A percentile compares a stretch with the other conserved stretches of the same genome.
Evolutionary conservation across 495 filamentous ascomycete genomes (phyloP).

Genomic region (Parmelia sp.): DNA sequence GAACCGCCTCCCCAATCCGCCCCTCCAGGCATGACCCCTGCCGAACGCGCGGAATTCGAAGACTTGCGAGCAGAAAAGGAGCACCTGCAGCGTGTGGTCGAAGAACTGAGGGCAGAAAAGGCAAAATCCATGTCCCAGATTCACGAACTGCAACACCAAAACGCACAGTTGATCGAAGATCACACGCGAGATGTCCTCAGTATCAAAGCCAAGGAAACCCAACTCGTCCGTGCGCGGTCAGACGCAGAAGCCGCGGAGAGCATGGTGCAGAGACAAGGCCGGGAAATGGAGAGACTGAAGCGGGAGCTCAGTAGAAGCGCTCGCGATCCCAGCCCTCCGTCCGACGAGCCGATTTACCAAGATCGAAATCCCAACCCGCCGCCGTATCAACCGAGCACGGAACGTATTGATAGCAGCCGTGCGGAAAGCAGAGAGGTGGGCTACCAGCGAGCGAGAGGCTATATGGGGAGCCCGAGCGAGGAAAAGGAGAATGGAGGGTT

Average conservation of each 20-base stretch:
- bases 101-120: slow-evolving; percentile 71
- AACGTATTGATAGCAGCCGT: slow-evolving; percentile 13
- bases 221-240: slow-evolving; percentile 81
- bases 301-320: slow-evolving; percentile 49
- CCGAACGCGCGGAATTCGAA: slow-evolving; percentile 83
- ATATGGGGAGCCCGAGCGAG: slow-evolving; percentile 66
- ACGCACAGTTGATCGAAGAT: slow-evolving; percentile 94
- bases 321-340: slow-evolving; percentile 19
- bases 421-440: slow-evolving; percentile 16
- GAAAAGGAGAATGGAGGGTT: slow-evolving; percentile 69
- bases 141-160: slow-evolving; percentile 86
- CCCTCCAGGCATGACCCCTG: slow-evolving; percentile 53
- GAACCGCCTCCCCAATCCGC: slow-evolving; percentile 31
- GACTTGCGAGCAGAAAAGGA: slow-evolving; percentile 81
- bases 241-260: slow-evolving; percentile 86
- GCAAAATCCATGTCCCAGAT: slow-evolving; percentile 69
- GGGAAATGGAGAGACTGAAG: slow-evolving; percentile 90
- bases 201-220: slow-evolving; percentile 97
- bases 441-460: slow-evolving; percentile 49
- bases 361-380: slow-evolving; percentile 37
- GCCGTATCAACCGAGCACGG: slow-evolving; percentile 13
- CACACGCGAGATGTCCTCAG: slow-evolving; percentile 91
- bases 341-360: slow-evolving; percentile 45
- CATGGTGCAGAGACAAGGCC: slow-evolving; percentile 69
- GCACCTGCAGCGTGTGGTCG: slow-evolving; percentile 58